Evolutionary conservation across 805 yeast genomes (phyloP), one percentile per base, ranked within the genome.

Genomic region (Yarrowia alimentaria): DNA sequence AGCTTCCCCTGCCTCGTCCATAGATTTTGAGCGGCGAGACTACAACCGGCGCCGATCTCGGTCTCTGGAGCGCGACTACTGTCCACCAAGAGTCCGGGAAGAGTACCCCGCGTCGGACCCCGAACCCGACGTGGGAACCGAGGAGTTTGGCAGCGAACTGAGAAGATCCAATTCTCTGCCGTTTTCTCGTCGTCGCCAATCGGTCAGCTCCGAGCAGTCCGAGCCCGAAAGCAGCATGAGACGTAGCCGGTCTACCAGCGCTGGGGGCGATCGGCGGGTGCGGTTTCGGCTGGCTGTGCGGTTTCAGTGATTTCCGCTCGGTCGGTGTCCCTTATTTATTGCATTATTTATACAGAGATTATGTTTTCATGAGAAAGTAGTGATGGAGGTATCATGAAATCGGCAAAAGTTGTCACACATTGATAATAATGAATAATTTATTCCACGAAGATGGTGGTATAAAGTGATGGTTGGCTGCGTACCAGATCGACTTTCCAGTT

Each of bases 151-250:
- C n/a, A n/a, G n/a, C n/a, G n/a, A n/a, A n/a, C n/a, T n/a, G n/a
- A n/a, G n/a, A 17, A 29, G 43, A 30, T 37, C 43, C 22, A 37
- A 37, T 11, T 37, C 43, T 11, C 14, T 37, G 30, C 43, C 43
- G 30, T 37, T 37, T 24, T 37, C 43, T 8, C 17, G 30, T 2
- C 29, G 43, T 4, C 30, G 43, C 3, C 43, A 37, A 12, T 37
- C 43, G 16, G 30, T 37, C 16, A 30, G 43, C 3, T 37, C 43
- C 5, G n/a, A n/a, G n/a, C 43, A 37, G 30, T 37, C 43, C 4
- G 43, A 37, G 30, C 43, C 43, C n/a, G 43, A 37, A 9, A 37
- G 43, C n/a, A 37, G 43, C 17, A 37, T 37, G 43, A 24, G 43
- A 12, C 11, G 43, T n/a, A 37, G 43, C 11, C 29, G 43, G 30